These are phyloP conservation scores for Ceratocystis papillata DNA, from an alignment of 2,329 filamentous ascomycete species.

Conservation along the genomic window DNA sequence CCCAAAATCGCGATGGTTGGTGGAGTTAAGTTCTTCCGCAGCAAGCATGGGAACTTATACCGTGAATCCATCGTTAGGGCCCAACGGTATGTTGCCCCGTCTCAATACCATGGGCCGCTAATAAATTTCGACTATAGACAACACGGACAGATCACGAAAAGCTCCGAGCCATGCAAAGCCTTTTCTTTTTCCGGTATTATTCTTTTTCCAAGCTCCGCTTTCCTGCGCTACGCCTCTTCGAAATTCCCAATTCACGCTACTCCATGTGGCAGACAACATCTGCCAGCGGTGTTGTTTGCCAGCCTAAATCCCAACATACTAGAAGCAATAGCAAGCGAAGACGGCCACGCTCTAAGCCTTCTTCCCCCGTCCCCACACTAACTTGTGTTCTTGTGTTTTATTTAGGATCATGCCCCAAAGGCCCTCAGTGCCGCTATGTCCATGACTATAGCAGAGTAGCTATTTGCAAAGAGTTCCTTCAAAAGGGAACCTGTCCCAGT, in stretches of 20 bases:
- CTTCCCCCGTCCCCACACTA: slow-evolving; percentile 32
- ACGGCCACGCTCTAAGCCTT: neutral
- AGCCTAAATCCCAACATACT: neutral
- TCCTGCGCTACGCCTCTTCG: slow-evolving; percentile 10
- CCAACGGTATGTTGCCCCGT: slow-evolving; percentile 52
- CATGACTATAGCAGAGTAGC: slow-evolving; percentile 83
- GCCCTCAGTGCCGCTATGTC: slow-evolving; percentile 64
- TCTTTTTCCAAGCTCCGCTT: slow-evolving; percentile 30
- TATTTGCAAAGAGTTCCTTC: slow-evolving; percentile 78
- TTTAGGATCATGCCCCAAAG: slow-evolving; percentile 75
- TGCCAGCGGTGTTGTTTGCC: neutral
- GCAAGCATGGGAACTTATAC: slow-evolving; percentile 78
- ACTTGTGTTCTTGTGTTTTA: slow-evolving; percentile 29
- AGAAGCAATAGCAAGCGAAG: slow-evolving; percentile 4
- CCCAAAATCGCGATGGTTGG: slow-evolving; percentile 64
- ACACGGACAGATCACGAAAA: slow-evolving; percentile 52
- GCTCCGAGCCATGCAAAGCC: slow-evolving; percentile 60
- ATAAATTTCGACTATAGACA: slow-evolving; percentile 34
- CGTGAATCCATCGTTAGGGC: slow-evolving; percentile 64
- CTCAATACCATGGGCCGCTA: slow-evolving; percentile 31
- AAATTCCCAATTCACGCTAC: slow-evolving; percentile 11
- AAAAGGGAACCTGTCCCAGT: slow-evolving; percentile 63
- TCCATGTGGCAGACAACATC: neutral
- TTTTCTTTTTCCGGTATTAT: slow-evolving; percentile 60
- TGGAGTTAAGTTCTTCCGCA: slow-evolving; percentile 72